Evolutionary conservation across 768 basidiomycete species (phyloP).

Genomic region (Inosperma sp.): DNA sequence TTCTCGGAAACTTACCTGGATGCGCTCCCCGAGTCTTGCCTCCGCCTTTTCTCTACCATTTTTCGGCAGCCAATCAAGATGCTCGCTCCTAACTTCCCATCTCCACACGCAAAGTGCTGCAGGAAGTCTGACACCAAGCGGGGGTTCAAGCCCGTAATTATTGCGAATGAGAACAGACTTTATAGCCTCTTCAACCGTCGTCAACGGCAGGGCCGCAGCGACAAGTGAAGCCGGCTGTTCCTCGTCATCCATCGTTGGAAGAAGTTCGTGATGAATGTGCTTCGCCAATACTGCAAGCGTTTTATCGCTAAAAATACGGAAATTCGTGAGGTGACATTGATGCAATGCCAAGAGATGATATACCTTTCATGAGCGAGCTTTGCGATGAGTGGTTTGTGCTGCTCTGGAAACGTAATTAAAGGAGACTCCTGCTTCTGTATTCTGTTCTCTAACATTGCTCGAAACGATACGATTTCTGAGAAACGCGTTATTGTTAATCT

Average conservation of each 20-base stretch:
- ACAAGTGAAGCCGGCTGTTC: constrained; percentile 36
- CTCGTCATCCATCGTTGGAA: constrained; percentile 57
- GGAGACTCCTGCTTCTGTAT: constrained; percentile 44
- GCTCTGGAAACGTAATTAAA: constrained; percentile 58
- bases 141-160: constrained; percentile 75
- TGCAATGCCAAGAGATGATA: constrained; percentile 11
- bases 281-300: constrained; percentile 57
- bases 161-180: constrained; percentile 57
- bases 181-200: constrained; percentile 63
- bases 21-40: constrained; percentile 56
- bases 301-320: constrained; percentile 59
- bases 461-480: constrained; percentile 72
- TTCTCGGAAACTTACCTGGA: constrained; percentile 43
- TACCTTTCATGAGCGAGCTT: constrained; percentile 87
- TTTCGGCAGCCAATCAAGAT: constrained; percentile 62
- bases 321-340: not conserved
- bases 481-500: not conserved
- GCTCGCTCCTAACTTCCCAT: constrained; percentile 73
- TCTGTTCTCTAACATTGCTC: constrained; percentile 61
- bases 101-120: constrained; percentile 73
- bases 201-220: constrained; percentile 41
- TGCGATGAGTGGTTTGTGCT: constrained; percentile 69
- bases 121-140: constrained; percentile 48
- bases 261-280: constrained; percentile 62
- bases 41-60: constrained; percentile 60